These are phyloP conservation scores for Penicillium sp. DNA, from an alignment of 2,329 filamentous ascomycete genomes.

Conservation along the genomic window DNA sequence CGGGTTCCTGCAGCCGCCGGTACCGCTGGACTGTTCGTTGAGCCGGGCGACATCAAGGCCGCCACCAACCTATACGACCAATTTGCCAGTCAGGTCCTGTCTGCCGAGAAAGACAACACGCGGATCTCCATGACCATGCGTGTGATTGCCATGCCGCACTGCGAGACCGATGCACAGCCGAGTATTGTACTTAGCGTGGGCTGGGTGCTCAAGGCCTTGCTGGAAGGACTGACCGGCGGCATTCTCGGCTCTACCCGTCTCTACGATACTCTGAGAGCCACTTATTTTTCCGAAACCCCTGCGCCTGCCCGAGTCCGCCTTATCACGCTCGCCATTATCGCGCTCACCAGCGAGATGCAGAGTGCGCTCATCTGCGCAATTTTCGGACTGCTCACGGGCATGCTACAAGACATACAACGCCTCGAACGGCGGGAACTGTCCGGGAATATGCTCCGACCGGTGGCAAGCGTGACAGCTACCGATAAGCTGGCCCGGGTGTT, in stretches of 20 bases:
- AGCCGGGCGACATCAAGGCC: slow-evolving; percentile 33
- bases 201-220: slow-evolving; percentile 33
- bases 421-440: slow-evolving; percentile 15
- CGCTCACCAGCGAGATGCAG: slow-evolving; percentile 37
- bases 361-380: slow-evolving; percentile 40
- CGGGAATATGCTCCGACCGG: slow-evolving; percentile 17
- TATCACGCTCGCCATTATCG: slow-evolving; percentile 37
- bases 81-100: slow-evolving; percentile 39
- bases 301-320: slow-evolving; percentile 27
- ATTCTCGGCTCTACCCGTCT: slow-evolving; percentile 37
- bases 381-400: slow-evolving; percentile 35
- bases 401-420: slow-evolving; percentile 29
- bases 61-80: slow-evolving; percentile 38
- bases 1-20: slow-evolving; percentile 20
- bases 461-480: slow-evolving; percentile 23
- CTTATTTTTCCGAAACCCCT: slow-evolving; percentile 25
- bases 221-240: slow-evolving; percentile 38
- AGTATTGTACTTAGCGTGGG: slow-evolving; percentile 32
- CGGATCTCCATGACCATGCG: slow-evolving; percentile 36
- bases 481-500: slow-evolving; percentile 32
- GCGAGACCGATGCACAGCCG: slow-evolving; percentile 17
- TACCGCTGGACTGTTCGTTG: slow-evolving; percentile 33
- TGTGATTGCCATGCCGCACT: slow-evolving; percentile 28
- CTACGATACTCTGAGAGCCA: slow-evolving; percentile 29
- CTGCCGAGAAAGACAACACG: slow-evolving; percentile 32